phyloP scores from a whole-genome alignment of 1,284 basidiomycete species.

The Limonomyces culmigenus region DNA sequence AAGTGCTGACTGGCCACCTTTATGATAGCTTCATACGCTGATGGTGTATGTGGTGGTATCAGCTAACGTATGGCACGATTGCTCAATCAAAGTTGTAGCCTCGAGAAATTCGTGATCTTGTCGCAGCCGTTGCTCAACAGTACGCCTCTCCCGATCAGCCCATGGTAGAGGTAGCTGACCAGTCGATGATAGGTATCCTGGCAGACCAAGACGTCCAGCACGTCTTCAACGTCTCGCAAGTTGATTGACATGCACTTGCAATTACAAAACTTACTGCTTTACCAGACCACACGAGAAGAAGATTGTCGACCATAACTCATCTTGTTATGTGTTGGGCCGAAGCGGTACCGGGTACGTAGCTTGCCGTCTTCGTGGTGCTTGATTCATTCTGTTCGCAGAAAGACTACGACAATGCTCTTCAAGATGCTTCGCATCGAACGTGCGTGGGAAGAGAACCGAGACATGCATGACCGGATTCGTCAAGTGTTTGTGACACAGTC shows the following conservation, averaged over 20 bases:
- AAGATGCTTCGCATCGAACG: slow-evolving; percentile 55
- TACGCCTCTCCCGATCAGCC: slow-evolving; percentile 10
- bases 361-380: neutral
- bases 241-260: slow-evolving; percentile 9
- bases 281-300: slow-evolving; percentile 35
- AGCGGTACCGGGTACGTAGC: slow-evolving; percentile 48
- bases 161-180: neutral
- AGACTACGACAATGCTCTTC: slow-evolving; percentile 62
- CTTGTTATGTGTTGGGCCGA: slow-evolving; percentile 53
- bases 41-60: no score
- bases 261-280: neutral
- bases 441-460: slow-evolving; percentile 20
- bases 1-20: no score
- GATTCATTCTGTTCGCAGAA: slow-evolving; percentile 21
- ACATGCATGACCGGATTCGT: slow-evolving; percentile 18
- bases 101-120: slow-evolving; percentile 49
- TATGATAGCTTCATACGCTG: no score
- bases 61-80: no score
- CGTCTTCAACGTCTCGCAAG: slow-evolving; percentile 37
- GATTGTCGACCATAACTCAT: slow-evolving; percentile 41
- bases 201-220: slow-evolving; percentile 27
- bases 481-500: slow-evolving; percentile 66
- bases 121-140: slow-evolving; percentile 45
- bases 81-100: slow-evolving; percentile 15
- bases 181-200: slow-evolving; percentile 20